These are phyloP conservation scores for Alternaria metachromatica DNA, from an alignment of 2,329 filamentous ascomycete genomes.

Conservation along the genomic window DNA sequence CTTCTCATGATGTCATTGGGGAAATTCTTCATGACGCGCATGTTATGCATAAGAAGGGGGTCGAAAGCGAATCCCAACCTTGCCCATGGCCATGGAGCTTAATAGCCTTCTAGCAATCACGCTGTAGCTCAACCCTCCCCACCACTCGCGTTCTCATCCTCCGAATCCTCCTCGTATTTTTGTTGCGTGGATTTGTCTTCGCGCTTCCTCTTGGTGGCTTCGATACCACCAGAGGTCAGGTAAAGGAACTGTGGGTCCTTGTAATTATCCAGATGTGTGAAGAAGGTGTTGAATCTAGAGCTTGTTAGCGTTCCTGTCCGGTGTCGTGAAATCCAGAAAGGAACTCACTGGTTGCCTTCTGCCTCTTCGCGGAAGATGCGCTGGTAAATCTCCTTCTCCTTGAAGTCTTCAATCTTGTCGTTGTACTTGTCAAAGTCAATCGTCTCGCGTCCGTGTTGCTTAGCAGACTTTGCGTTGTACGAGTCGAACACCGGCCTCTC, in stretches of 20 bases:
- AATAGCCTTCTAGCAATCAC: background rate
- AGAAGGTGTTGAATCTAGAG: conserved; percentile 55
- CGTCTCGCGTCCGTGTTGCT: conserved; percentile 67
- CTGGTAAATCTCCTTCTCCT: conserved; percentile 89
- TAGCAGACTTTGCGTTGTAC: conserved; percentile 78
- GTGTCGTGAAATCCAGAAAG: background rate
- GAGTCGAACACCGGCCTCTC: conserved; percentile 90
- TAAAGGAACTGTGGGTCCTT: conserved; percentile 58
- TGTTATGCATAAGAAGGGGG: background rate
- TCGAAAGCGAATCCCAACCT: background rate
- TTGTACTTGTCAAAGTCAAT: conserved; percentile 83
- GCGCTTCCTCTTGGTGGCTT: conserved; percentile 47
- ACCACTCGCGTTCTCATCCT: conserved; percentile 45
- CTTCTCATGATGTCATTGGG: background rate
- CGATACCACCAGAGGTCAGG: conserved; percentile 57
- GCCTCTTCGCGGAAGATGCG: conserved; percentile 91
- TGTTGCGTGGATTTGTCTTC: conserved; percentile 36
- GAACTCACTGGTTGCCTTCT: conserved; percentile 79
- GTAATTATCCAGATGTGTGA: conserved; percentile 60
- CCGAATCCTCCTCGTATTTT: conserved; percentile 43
- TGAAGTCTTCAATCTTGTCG: conserved; percentile 83
- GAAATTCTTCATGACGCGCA: background rate
- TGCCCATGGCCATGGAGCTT: background rate
- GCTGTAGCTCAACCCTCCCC: conserved; percentile 35
- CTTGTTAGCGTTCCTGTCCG: conserved; percentile 15